These are phyloP conservation scores for Nitzschia palea DNA, from an alignment of 108 stramenopile genomes.

Conservation along the genomic window DNA sequence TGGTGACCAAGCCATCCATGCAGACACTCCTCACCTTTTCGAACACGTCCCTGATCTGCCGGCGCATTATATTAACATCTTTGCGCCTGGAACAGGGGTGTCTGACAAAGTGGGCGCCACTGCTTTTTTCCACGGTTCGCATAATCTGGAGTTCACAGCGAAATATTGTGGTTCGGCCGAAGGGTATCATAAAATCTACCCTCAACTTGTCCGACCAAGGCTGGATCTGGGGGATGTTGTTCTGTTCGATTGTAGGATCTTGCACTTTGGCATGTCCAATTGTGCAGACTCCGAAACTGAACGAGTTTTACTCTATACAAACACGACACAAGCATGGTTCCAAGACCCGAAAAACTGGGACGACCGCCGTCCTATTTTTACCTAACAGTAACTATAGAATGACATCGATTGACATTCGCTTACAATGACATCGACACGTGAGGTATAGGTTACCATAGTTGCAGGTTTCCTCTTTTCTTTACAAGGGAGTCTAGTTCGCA, in stretches of 20 bases:
- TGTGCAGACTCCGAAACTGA: conserved; percentile 45
- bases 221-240: conserved; percentile 80
- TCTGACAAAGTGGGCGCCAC: conserved; percentile 69
- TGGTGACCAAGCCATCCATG: conserved; percentile 87
- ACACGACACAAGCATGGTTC: conserved; percentile 80
- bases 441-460: too few species aligned
- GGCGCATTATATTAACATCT: conserved; percentile 84
- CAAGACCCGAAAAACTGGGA: conserved; percentile 89
- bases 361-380: conserved; percentile 45
- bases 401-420: too few species aligned
- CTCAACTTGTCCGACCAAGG: conserved; percentile 64
- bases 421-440: too few species aligned
- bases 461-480: too few species aligned
- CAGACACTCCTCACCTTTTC: conserved; percentile 88
- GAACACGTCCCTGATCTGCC: conserved; percentile 67
- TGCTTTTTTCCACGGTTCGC: conserved; percentile 78
- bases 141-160: conserved; percentile 64
- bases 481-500: too few species aligned
- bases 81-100: conserved; percentile 52
- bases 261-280: conserved; percentile 89
- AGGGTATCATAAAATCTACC: conserved; percentile 7
- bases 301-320: conserved; percentile 79
- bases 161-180: conserved; percentile 29
- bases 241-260: conserved; percentile 79
- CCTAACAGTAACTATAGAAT: background rate